Evolutionary conservation across 495 filamentous ascomycete species (phyloP).

Genomic region (Talaromyces trachyspermus): DNA sequence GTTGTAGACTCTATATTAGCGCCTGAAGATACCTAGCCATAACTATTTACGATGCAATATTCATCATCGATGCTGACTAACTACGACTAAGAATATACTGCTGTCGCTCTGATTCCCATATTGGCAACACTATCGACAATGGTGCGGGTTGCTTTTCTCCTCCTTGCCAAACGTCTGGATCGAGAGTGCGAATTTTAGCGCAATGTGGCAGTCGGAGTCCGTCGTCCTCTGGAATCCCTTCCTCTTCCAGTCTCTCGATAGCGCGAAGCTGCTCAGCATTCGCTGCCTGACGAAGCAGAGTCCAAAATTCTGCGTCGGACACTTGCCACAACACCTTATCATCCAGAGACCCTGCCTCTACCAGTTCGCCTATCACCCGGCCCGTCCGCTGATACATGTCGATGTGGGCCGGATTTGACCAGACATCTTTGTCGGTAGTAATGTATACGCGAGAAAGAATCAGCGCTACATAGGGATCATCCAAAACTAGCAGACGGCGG

Average conservation of each 20-base stretch:
- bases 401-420: constrained; percentile 27
- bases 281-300: constrained; percentile 18
- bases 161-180: constrained; percentile 26
- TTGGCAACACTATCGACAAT: constrained; percentile 22
- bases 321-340: constrained; percentile 27
- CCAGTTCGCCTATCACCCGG: constrained; percentile 24
- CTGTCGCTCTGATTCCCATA: constrained; percentile 26
- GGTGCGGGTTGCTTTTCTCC: constrained; percentile 14
- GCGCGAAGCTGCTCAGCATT: constrained; percentile 17
- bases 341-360: constrained; percentile 14
- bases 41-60: too few species aligned
- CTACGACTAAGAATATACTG: constrained; percentile 24
- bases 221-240: constrained; percentile 22
- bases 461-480: constrained; percentile 23
- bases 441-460: constrained; percentile 26
- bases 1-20: too few species aligned
- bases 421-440: constrained; percentile 26
- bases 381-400: constrained; percentile 27
- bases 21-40: too few species aligned
- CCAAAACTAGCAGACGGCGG: constrained; percentile 28
- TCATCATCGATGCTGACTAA: too few species aligned
- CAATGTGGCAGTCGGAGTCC: constrained; percentile 18
- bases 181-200: constrained; percentile 31
- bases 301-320: constrained; percentile 34
- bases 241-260: constrained; percentile 24